Conservation (phyloP, 768 basidiomycete species). For the Epithele typhae region DNA sequence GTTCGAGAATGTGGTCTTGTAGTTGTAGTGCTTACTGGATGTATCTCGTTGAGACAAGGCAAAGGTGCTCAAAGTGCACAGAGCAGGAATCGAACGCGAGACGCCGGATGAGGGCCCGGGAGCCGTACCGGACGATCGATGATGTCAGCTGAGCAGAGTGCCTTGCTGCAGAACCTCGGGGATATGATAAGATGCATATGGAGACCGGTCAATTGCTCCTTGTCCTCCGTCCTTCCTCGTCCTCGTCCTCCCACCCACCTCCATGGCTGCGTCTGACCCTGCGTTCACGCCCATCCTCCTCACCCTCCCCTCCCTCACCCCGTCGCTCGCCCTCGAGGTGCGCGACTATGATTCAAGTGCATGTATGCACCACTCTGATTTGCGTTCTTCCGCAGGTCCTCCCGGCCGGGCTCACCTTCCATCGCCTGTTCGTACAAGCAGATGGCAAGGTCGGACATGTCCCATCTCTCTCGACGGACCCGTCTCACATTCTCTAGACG, state of each 20-base stretch:
- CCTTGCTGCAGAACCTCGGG: slow-evolving; percentile 3
- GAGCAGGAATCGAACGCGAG: too few relatives aligned
- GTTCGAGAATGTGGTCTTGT: too few relatives aligned
- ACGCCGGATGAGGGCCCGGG: too few relatives aligned
- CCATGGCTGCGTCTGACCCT: slow-evolving; percentile 13
- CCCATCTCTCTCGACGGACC: not conserved
- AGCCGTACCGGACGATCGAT: too few relatives aligned
- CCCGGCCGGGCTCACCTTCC: slow-evolving; percentile 64
- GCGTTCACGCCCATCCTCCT: slow-evolving; percentile 48
- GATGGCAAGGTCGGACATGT: slow-evolving; percentile 48
- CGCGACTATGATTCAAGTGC: slow-evolving; percentile 3
- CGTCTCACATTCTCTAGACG: slow-evolving; percentile 37
- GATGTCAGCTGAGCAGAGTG: too few relatives aligned
- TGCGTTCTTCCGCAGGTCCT: slow-evolving; percentile 42
- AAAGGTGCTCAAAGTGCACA: too few relatives aligned
- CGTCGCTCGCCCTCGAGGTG: slow-evolving; percentile 62
- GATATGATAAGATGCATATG: slow-evolving; percentile 4
- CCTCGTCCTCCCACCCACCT: not conserved
- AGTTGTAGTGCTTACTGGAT: too few relatives aligned
- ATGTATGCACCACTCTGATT: slow-evolving; percentile 9
- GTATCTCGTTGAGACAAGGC: too few relatives aligned
- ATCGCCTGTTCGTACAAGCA: slow-evolving; percentile 60
- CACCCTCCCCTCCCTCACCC: slow-evolving; percentile 50
- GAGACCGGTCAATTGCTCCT: not conserved
- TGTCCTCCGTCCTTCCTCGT: not conserved